Conservation (phyloP, 371 early-diverging fungal species). For the Saksenaea oblongispora region DNA sequence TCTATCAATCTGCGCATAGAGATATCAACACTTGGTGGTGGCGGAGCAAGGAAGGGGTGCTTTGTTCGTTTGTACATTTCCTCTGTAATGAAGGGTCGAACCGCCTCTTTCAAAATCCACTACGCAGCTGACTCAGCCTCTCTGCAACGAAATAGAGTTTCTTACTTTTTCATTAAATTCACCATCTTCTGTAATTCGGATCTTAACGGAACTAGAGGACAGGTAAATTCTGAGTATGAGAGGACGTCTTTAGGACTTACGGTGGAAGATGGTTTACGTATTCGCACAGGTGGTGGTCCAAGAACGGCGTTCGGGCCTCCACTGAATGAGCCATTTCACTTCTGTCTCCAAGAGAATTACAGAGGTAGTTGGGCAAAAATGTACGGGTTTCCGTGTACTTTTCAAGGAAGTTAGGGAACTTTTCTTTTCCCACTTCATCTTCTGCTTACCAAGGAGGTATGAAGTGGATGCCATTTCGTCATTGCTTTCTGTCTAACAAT, state of each 20-base stretch:
- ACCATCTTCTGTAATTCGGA: constrained; percentile 14
- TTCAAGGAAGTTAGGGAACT: not conserved
- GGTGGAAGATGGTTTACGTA: constrained; percentile 27
- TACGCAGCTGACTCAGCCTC: not conserved
- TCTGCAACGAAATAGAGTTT: not conserved
- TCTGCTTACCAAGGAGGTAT: constrained; percentile 15
- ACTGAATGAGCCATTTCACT: constrained; percentile 30
- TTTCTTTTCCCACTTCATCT: not conserved
- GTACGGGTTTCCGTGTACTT: constrained; percentile 23
- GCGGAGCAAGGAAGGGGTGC: constrained; percentile 23
- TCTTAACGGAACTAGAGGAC: constrained; percentile 16
- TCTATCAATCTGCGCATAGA: constrained; percentile 1
- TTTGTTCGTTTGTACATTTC: constrained; percentile 24
- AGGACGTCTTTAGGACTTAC: not conserved
- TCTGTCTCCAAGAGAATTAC: constrained; percentile 24
- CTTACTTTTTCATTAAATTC: constrained; percentile 18
- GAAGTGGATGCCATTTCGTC: constrained; percentile 27
- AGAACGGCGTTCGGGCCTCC: constrained; percentile 28
- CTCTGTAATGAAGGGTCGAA: constrained; percentile 24
- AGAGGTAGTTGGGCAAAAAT: constrained; percentile 19
- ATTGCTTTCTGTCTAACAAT: constrained; percentile 18
- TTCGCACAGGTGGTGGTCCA: constrained; percentile 24
- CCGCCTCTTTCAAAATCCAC: constrained; percentile 27
- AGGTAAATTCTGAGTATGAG: not conserved
- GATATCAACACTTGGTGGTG: constrained; percentile 10